Conservation (phyloP, 2,329 filamentous ascomycete genomes). For the Coniochaeta hoffmannii region DNA sequence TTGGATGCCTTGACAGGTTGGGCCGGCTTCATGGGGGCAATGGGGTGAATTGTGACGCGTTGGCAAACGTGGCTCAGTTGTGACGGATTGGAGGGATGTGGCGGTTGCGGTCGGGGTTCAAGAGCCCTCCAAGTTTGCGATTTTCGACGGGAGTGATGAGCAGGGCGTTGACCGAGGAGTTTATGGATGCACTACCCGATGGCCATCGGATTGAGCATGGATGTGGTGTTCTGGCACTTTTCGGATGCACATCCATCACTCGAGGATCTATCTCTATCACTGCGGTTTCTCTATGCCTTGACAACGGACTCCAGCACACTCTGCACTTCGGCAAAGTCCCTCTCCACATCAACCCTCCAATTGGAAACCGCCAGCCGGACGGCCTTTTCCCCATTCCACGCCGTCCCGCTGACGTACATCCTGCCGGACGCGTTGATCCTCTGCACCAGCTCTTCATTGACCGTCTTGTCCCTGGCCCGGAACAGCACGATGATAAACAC, state of each 20-base stretch:
- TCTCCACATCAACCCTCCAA: slow-evolving; percentile 66
- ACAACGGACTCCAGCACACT: slow-evolving; percentile 32
- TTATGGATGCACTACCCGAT: neutral
- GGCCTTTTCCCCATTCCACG: slow-evolving; percentile 66
- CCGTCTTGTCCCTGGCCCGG: slow-evolving; percentile 53
- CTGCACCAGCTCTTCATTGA: slow-evolving; percentile 61
- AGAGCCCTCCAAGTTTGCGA: too few species aligned
- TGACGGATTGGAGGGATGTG: neutral
- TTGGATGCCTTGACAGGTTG: too few species aligned
- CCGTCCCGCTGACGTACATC: slow-evolving; percentile 78
- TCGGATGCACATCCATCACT: too few species aligned
- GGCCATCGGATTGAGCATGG: neutral
- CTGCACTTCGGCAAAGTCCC: slow-evolving; percentile 59
- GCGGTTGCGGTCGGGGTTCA: neutral
- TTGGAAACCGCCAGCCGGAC: slow-evolving; percentile 81
- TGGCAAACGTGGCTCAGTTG: neutral
- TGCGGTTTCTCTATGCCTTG: slow-evolving; percentile 24
- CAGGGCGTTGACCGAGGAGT: neutral
- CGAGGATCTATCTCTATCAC: too few species aligned
- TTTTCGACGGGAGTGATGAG: neutral
- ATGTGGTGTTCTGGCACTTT: neutral
- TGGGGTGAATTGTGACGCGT: too few species aligned
- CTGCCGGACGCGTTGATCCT: slow-evolving; percentile 66
- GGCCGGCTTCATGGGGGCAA: too few species aligned
- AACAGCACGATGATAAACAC: slow-evolving; percentile 70